Conservation (phyloP, 345 rosid species). For the Moricandia moricandioides region DNA sequence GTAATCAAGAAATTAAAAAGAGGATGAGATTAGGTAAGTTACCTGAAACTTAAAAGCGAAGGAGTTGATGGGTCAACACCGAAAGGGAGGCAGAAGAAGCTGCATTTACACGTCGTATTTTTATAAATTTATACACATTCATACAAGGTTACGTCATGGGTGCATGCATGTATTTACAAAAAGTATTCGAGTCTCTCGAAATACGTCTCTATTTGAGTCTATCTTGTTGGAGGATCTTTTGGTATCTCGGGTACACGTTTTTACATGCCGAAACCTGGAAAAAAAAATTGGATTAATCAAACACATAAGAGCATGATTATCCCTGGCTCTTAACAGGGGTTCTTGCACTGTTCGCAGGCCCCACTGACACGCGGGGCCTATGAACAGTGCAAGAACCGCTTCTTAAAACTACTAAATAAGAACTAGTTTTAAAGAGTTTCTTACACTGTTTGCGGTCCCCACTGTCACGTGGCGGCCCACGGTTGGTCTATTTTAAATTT, state of each 20-base stretch:
- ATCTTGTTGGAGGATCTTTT: slow-evolving; percentile 55
- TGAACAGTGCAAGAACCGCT: too few species aligned
- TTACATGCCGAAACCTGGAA: slow-evolving; percentile 91
- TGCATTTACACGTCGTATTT: slow-evolving; percentile 19
- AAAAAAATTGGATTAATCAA: not conserved
- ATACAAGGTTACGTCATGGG: not conserved
- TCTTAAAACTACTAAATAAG: too few species aligned
- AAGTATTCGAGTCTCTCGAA: slow-evolving; percentile 1
- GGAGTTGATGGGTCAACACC: slow-evolving; percentile 32
- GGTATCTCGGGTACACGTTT: slow-evolving; percentile 72
- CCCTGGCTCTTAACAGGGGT: too few species aligned
- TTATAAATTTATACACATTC: not conserved
- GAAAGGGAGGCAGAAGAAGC: slow-evolving; percentile 21
- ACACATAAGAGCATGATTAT: too few species aligned
- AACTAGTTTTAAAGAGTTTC: too few species aligned
- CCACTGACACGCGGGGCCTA: too few species aligned
- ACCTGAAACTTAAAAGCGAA: slow-evolving; percentile 47
- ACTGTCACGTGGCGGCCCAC: too few species aligned
- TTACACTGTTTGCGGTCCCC: too few species aligned
- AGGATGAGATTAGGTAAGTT: slow-evolving; percentile 23
- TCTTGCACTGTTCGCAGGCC: too few species aligned
- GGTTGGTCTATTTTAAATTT: too few species aligned
- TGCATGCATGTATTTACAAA: slow-evolving; percentile 2
- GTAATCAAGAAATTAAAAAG: not conserved
- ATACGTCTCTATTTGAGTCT: slow-evolving; percentile 45